A percentile compares a stretch with the other conserved stretches of the same genome.
These are phyloP conservation scores for Ulota crispa DNA, from an alignment of 225 moss, liverwort and hornwort species.

Conservation along the genomic window DNA sequence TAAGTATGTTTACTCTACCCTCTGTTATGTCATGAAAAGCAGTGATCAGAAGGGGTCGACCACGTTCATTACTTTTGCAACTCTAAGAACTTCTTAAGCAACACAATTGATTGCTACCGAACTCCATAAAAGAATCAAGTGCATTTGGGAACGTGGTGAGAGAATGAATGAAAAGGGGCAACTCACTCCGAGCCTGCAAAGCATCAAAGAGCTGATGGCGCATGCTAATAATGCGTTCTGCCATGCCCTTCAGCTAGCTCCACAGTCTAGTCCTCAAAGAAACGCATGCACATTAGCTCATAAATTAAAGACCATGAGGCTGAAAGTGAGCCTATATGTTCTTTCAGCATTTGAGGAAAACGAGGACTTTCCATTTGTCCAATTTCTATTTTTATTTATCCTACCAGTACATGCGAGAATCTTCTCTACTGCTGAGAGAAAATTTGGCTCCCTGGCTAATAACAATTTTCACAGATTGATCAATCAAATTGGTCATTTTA, in stretches of 20 bases:
- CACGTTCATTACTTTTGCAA: not conserved
- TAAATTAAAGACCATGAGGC: not conserved
- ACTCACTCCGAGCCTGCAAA: constrained; percentile 64
- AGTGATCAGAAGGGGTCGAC: not conserved
- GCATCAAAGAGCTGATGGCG: constrained; percentile 75
- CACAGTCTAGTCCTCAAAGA: constrained; percentile 81
- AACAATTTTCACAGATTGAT: not conserved
- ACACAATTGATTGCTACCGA: not conserved
- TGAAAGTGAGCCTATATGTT: not conserved
- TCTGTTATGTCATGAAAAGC: not conserved
- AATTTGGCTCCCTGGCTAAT: not conserved
- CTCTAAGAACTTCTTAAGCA: not conserved
- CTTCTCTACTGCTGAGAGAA: not conserved
- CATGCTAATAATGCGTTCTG: constrained; percentile 91
- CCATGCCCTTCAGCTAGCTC: constrained; percentile 96
- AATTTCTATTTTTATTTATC: not conserved
- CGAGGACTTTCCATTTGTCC: not conserved
- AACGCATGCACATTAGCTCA: constrained; percentile 31
- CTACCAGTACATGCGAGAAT: not conserved
- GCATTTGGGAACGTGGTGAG: not conserved
- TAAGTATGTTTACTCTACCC: not conserved
- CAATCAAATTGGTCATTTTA: not conserved
- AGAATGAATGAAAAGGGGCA: not conserved
- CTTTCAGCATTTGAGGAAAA: not conserved
- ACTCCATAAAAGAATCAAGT: not conserved